A percentile compares a stretch with the other conserved stretches of the same genome.
phyloP scores from a whole-genome alignment of 179 eudicot species.

The Carnegiea gigantea region DNA sequence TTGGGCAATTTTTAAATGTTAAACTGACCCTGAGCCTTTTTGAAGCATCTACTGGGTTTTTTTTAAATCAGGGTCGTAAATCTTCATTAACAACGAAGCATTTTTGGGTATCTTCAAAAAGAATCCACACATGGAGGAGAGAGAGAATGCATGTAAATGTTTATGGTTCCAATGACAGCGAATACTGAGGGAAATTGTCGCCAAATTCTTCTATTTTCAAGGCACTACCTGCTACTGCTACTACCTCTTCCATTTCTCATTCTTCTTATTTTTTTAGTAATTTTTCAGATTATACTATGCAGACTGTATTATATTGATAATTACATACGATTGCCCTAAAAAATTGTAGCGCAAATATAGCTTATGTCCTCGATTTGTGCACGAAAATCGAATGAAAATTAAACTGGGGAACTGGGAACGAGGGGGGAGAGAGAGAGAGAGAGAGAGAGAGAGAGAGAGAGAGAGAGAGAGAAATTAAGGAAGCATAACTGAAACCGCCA shows the following conservation, averaged over 20 bases:
- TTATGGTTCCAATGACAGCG: slow-evolving; percentile 14
- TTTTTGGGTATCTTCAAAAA: slow-evolving; percentile 11
- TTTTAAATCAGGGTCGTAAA: slow-evolving; percentile 5
- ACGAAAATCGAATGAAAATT: not conserved
- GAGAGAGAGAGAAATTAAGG: not conserved
- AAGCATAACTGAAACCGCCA: not conserved
- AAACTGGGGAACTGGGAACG: not conserved
- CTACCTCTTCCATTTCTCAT: not conserved
- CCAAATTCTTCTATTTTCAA: slow-evolving; percentile 4
- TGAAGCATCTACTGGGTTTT: slow-evolving; percentile 4
- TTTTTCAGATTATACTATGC: not conserved
- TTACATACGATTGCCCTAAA: not conserved
- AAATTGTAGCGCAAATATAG: not conserved
- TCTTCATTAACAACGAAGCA: slow-evolving; percentile 14
- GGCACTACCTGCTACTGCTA: not conserved
- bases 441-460: not conserved
- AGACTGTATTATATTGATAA: not conserved
- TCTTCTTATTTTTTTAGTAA: not conserved
- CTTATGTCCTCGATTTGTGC: not conserved
- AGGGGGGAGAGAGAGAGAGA: not conserved
- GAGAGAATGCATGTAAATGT: not conserved
- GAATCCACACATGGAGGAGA: slow-evolving; percentile 8
- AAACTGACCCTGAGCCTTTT: not conserved
- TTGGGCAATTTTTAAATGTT: not conserved
- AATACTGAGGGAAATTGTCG: slow-evolving; percentile 17